Evolutionary conservation across 495 filamentous ascomycete species (phyloP), one percentile per base, ranked within the genome.

Genomic region (Diplogelasinospora grovesii): DNA sequence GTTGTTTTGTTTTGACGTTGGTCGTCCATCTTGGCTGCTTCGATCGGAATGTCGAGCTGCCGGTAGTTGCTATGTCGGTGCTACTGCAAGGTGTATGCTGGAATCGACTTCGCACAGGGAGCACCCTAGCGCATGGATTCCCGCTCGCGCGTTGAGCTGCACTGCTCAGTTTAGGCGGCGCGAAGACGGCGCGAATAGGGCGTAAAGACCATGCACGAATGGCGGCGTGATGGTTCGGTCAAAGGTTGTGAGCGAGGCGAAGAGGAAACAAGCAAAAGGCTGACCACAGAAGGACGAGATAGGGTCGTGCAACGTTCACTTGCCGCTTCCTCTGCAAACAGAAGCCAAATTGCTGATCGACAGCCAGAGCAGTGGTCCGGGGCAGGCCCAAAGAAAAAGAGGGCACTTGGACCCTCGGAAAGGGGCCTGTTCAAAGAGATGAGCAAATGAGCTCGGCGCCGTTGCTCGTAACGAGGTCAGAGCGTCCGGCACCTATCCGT

Each of bases 21-120:
- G 23, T 60, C 55, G 36, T 68, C 65, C 63, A 66, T 67, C 25
- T 49, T 57, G 49, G 48, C 24, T 27, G 35, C 2, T 10, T 22
- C n/a, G 7, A 14, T 10, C 22, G 26, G 4, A 3, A 15, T 16
- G n/a, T 24, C 8, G 35, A 13, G 21, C 22, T 8, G 15, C 3
- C 8, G 15, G 29, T 14, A 7, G 29, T 32, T 3, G 14, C 8
- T 8, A 16, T 13, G 18, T 2, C 9, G 15, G 29, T n/a, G 15
- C 29, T 32, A 14, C 29, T 14, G 11, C 1, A 8, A 32, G 29
- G 8, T 32, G 29, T 32, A 32, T 14, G 10, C 29, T n/a, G 29
- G 8, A 16, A 14, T 32, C 15, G 10, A 32, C 16, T 31, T 11
- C 11, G 28, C 6, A 13, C 8, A 7, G 28, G n/a, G n/a, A 13